Conservation (phyloP, 2,329 filamentous ascomycete genomes). For the Penicillium thymicola region DNA sequence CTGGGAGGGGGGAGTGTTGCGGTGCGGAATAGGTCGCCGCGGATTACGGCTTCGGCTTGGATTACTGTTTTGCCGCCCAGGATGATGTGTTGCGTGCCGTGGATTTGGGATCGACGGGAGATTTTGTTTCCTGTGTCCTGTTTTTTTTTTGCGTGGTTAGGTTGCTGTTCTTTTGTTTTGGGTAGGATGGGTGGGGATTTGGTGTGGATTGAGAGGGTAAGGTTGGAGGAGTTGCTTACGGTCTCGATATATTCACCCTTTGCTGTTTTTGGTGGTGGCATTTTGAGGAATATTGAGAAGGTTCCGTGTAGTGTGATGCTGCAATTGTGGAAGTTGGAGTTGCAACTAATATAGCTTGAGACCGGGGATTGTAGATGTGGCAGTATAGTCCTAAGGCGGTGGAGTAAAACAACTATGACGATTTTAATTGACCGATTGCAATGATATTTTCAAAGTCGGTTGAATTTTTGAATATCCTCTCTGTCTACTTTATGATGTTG, state of each 20-base stretch:
- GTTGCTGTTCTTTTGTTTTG: neutral
- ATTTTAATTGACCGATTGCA: neutral
- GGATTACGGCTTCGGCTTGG: conserved; percentile 89
- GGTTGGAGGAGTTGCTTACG: conserved; percentile 49
- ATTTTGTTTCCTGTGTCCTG: conserved; percentile 99
- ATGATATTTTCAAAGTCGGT: no score
- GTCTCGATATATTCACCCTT: conserved; percentile 98
- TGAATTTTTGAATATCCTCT: no score
- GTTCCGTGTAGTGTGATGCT: neutral
- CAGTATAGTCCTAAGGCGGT: conserved; percentile 6
- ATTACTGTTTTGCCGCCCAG: conserved; percentile 95
- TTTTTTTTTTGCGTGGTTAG: neutral
- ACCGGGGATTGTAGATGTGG: neutral
- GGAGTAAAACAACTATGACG: neutral
- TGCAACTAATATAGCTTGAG: neutral
- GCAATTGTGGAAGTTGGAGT: conserved; percentile 1
- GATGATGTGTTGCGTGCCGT: conserved; percentile 96
- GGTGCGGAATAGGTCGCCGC: conserved; percentile 74
- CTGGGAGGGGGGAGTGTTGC: conserved; percentile 23
- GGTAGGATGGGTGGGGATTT: neutral
- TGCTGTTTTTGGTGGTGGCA: conserved; percentile 69
- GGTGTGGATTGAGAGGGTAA: neutral
- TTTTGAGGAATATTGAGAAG: conserved; percentile 31
- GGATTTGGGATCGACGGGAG: conserved; percentile 82
- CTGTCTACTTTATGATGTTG: neutral